Evolutionary conservation across 2,329 filamentous ascomycete species (phyloP).

Genomic region (Chalaropsis ovoidea): DNA sequence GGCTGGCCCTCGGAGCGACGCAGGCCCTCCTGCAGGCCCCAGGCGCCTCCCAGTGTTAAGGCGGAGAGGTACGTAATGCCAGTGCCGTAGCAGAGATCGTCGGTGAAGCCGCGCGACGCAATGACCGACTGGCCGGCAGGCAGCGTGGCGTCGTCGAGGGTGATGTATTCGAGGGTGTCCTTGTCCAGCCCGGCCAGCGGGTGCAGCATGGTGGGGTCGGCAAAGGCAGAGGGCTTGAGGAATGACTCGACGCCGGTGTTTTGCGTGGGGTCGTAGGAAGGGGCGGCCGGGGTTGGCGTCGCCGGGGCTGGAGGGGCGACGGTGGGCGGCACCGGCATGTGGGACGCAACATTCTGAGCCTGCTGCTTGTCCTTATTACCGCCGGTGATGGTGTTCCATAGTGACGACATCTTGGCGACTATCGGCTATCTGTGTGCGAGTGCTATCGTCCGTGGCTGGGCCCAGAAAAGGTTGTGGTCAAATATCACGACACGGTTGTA

Average conservation of each 20-base stretch:
- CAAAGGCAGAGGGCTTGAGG: conserved; percentile 62
- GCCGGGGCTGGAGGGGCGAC: conserved; percentile 36
- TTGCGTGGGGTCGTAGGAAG: conserved; percentile 59
- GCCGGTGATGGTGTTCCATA: conserved; percentile 54
- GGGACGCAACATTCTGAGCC: conserved; percentile 33
- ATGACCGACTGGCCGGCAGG: conserved; percentile 79
- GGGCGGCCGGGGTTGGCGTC: conserved; percentile 43
- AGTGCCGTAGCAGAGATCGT: conserved; percentile 95
- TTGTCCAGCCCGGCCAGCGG: conserved; percentile 87
- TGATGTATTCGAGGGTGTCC: conserved; percentile 88
- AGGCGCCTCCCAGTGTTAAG: conserved; percentile 73
- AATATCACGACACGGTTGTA: conserved; percentile 14
- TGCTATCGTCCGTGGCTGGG: not conserved
- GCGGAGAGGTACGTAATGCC: conserved; percentile 89
- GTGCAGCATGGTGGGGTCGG: conserved; percentile 82
- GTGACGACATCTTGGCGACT: conserved; percentile 40
- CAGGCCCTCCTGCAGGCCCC: conserved; percentile 86
- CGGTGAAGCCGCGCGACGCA: conserved; percentile 91
- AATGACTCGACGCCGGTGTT: conserved; percentile 79
- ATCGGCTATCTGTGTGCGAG: conserved; percentile 14
- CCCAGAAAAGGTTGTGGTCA: not conserved
- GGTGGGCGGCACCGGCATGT: conserved; percentile 18
- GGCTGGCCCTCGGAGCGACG: conserved; percentile 65
- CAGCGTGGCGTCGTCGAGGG: conserved; percentile 80
- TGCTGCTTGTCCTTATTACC: conserved; percentile 41